These are phyloP conservation scores for Sporopachydermia lactativora DNA, from an alignment of 805 yeast genomes.

Conservation along the genomic window DNA sequence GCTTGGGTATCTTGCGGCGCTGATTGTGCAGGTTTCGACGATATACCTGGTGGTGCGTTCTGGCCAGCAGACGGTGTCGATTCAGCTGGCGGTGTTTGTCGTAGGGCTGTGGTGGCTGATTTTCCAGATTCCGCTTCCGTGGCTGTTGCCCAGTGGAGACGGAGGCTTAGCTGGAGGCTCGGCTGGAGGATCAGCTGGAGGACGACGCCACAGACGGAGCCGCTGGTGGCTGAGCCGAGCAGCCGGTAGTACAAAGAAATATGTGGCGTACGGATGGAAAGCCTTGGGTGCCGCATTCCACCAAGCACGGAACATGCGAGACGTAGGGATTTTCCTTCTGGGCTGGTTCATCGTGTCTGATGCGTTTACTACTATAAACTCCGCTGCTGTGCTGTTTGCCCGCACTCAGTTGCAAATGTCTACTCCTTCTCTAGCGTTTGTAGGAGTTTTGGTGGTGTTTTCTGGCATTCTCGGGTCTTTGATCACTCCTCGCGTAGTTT, in stretches of 20 bases:
- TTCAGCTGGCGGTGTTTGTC: constrained; percentile 43
- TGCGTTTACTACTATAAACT: constrained; percentile 62
- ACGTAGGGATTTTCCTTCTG: constrained; percentile 47
- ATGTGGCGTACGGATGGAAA: constrained; percentile 46
- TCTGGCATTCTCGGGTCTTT: constrained; percentile 60
- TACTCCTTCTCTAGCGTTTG: constrained; percentile 46
- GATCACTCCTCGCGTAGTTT: constrained; percentile 31
- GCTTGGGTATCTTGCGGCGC: constrained; percentile 53
- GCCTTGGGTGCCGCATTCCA: constrained; percentile 40
- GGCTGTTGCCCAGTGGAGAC: constrained; percentile 26
- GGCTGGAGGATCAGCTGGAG: constrained; percentile 1
- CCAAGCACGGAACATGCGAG: constrained; percentile 45
- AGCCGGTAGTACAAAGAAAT: constrained; percentile 10
- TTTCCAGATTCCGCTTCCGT: constrained; percentile 48
- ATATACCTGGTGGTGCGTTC: constrained; percentile 31
- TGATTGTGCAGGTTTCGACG: constrained; percentile 49
- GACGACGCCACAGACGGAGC: constrained; percentile 3
- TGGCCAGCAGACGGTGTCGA: constrained; percentile 26
- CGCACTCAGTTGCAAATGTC: constrained; percentile 56
- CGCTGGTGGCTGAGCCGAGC: constrained; percentile 5
- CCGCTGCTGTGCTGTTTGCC: constrained; percentile 68
- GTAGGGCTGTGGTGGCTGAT: constrained; percentile 72
- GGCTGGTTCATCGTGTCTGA: constrained; percentile 75
- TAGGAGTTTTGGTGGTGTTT: constrained; percentile 52
- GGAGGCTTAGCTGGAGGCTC: constrained; percentile 5